Evolutionary conservation across 2,329 filamentous ascomycete genomes (phyloP).

Genomic region (Colletotrichum lupini): DNA sequence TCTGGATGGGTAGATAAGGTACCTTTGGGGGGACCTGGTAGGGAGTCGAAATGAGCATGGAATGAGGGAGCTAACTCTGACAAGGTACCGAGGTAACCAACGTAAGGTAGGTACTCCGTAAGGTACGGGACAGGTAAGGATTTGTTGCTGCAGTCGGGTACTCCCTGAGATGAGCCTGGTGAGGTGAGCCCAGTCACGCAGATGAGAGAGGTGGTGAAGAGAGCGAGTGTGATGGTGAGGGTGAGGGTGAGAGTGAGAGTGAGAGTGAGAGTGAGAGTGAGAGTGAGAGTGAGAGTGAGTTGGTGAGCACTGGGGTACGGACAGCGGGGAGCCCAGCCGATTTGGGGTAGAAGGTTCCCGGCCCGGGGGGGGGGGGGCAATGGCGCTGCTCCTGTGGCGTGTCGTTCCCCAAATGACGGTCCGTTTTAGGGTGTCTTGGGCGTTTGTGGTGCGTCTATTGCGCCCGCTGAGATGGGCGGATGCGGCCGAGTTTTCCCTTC

Average conservation of each 20-base stretch:
- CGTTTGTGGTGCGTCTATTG: slow-evolving; percentile 32
- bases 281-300: not conserved
- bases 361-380: not conserved
- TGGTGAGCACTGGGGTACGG: not conserved
- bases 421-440: slow-evolving; percentile 18
- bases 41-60: not conserved
- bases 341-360: not conserved
- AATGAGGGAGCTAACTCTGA: not conserved
- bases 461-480: slow-evolving; percentile 27
- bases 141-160: too few species aligned
- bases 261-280: not conserved
- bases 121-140: not conserved
- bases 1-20: not conserved
- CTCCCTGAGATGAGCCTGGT: too few species aligned
- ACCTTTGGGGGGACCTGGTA: not conserved
- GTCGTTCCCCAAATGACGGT: not conserved
- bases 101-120: not conserved
- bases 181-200: too few species aligned
- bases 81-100: not conserved
- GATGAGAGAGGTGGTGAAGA: too few species aligned
- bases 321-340: not conserved
- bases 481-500: slow-evolving; percentile 3
- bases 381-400: slow-evolving; percentile 7
- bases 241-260: not conserved
- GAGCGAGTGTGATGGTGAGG: too few species aligned